A percentile compares a stretch with the other conserved stretches of the same genome.
Conservation (phyloP, 208 protist genomes). For the Trypanosoma congolense region DNA sequence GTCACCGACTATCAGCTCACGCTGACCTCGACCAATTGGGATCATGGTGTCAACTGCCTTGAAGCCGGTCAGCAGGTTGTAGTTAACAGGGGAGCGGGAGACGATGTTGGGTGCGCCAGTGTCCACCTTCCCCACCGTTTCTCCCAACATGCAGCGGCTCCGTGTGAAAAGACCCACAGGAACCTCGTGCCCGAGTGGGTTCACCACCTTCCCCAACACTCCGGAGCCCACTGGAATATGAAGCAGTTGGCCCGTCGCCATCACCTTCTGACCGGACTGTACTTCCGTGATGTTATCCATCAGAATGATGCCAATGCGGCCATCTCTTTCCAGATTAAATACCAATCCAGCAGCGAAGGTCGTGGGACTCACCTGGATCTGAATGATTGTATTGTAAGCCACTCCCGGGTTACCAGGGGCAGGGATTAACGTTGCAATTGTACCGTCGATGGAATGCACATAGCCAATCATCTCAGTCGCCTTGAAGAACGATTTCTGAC, state of each 20-base stretch:
- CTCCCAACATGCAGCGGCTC: conserved; percentile 45
- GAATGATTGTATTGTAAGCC: conserved; percentile 84
- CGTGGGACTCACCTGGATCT: conserved; percentile 78
- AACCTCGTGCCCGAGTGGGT: conserved; percentile 79
- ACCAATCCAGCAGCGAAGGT: conserved; percentile 71
- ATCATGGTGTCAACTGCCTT: conserved; percentile 92
- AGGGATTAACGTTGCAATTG: conserved; percentile 78
- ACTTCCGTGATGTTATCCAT: conserved; percentile 87
- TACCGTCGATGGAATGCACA: conserved; percentile 85
- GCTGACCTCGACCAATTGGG: conserved; percentile 91
- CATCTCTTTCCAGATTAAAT: conserved; percentile 86
- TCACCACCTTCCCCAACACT: conserved; percentile 84
- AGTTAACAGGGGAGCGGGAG: conserved; percentile 87
- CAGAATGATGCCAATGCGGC: conserved; percentile 81
- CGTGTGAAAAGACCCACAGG: conserved; percentile 60
- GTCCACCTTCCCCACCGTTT: conserved; percentile 80
- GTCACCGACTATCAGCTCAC: conserved; percentile 93
- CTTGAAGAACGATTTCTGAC: conserved; percentile 80
- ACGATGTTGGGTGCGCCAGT: conserved; percentile 92
- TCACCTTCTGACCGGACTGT: conserved; percentile 84
- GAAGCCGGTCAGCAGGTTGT: conserved; percentile 91
- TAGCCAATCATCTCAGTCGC: conserved; percentile 83
- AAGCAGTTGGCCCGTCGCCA: conserved; percentile 80
- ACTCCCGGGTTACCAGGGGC: conserved; percentile 68
- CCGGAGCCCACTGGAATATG: conserved; percentile 77